Base-by-base conservation (phyloP, 257 asterid species). In the Asclepias syriaca region DNA sequence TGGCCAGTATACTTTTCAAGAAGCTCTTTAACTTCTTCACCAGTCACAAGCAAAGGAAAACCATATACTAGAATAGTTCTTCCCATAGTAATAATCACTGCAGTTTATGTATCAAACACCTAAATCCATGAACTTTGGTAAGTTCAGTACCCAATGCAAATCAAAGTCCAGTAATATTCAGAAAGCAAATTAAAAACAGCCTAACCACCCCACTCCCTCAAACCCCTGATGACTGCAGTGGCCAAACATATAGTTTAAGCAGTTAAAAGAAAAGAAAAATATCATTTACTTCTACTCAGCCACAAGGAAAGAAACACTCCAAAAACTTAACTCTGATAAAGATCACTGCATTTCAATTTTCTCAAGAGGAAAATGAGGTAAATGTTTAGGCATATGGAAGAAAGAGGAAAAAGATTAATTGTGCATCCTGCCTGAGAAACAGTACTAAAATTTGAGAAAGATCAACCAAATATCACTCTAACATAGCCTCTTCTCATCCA, bases 41-140 rank as follows among this genome's bases (percentile, higher is more conserved):
- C 97, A 9, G 78, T 10, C 51, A 86, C 51, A 37, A 68, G 84
- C 49, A 0, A 2, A 16, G 91, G 93, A 72, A 89, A 91, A 22
- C 97, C 91, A 32, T 49, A 87, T 46, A 89, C 66, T 72, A 40
- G 81, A 59, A 80, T 57, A 19, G 87, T 73, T 71, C 74, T 82
- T 58, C 78, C 80, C 86, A 79, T 79, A 27, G 68, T 19, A 50
- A 54, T 19, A 50, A 54, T 45, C 65, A 75, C 43, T 19, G 39
- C 69, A 71, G 50, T 56, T 39, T n/a, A n/a, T n/a, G n/a, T n/a
- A n/a, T 19, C 59, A 60, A 57, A 76, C 53, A 40, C 22, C 6
- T 61, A 15, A 14, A 69, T 74, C 32, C 32, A 61, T 32, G n/a
- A 59, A 18, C 2, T 32, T 32, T 32, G 40, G 16, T 32, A 61